A percentile compares a stretch with the other conserved stretches of the same genome.
These are phyloP conservation scores for Effrenium voratum DNA, from an alignment of 73 alveolate genomes.

Conservation along the genomic window DNA sequence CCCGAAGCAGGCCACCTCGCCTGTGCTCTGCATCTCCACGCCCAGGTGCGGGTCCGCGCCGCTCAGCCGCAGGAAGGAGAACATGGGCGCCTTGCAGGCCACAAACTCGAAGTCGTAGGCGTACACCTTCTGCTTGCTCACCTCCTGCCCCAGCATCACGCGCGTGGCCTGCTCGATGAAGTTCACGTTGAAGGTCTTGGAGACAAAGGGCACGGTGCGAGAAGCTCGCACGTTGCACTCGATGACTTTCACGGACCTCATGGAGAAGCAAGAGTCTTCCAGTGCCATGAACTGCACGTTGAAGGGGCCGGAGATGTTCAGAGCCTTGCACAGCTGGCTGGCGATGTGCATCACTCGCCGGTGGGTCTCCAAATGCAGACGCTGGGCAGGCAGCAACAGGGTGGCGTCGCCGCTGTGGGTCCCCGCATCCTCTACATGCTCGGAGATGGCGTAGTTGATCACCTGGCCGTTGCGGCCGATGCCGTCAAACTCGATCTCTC, in stretches of 20 bases:
- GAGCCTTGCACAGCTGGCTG: constrained; percentile 72
- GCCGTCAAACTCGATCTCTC: constrained; percentile 94
- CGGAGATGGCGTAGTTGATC: constrained; percentile 91
- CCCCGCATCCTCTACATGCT: constrained; percentile 94
- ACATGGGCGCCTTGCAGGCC: constrained; percentile 69
- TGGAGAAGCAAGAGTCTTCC: too few species aligned
- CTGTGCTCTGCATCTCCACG: constrained; percentile 61
- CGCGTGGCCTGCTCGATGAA: constrained; percentile 93
- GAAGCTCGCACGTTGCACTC: constrained; percentile 94
- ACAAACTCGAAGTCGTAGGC: constrained; percentile 83
- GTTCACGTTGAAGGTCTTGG: constrained; percentile 93
- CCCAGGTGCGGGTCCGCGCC: constrained; percentile 51
- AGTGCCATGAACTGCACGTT: constrained; percentile 93
- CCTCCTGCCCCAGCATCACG: constrained; percentile 55
- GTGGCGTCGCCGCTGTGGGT: constrained; percentile 86
- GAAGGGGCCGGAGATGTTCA: constrained; percentile 94
- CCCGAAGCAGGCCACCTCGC: constrained; percentile 93
- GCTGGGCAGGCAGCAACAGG: constrained; percentile 85
- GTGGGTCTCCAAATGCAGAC: constrained; percentile 87
- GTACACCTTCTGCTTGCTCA: constrained; percentile 37
- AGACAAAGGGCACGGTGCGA: constrained; percentile 86
- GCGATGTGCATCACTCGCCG: constrained; percentile 66
- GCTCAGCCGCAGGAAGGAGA: constrained; percentile 57
- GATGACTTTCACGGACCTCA: constrained; percentile 91
- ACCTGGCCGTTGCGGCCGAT: constrained; percentile 84